These are phyloP conservation scores for Neodidymelliopsis sp. DNA, from an alignment of 2,329 filamentous ascomycete species.

Conservation along the genomic window DNA sequence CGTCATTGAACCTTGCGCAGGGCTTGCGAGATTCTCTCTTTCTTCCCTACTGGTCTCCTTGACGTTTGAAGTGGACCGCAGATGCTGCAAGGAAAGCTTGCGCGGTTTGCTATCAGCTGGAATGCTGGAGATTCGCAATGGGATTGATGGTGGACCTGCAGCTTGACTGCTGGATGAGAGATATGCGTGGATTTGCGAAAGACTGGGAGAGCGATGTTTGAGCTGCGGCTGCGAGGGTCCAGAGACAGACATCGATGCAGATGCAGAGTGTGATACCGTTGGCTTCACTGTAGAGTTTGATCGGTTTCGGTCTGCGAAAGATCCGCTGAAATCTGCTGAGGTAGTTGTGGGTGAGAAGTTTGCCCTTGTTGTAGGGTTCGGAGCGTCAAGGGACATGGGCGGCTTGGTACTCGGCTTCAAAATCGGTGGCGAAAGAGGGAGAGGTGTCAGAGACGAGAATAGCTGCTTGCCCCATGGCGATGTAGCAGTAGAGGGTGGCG, in stretches of 20 bases:
- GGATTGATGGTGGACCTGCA: slow-evolving; percentile 39
- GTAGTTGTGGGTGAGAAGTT: slow-evolving; percentile 36
- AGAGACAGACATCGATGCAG: slow-evolving; percentile 26
- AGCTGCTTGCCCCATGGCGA: slow-evolving; percentile 29
- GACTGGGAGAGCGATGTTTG: slow-evolving; percentile 30
- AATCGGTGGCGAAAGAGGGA: slow-evolving; percentile 44
- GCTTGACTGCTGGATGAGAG: slow-evolving; percentile 20
- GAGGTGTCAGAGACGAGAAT: slow-evolving; percentile 35
- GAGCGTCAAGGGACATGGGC: slow-evolving; percentile 40
- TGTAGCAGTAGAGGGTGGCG: slow-evolving; percentile 34
- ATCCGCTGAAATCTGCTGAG: slow-evolving; percentile 21
- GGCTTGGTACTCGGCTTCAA: slow-evolving; percentile 45
- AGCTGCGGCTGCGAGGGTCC: slow-evolving; percentile 14
- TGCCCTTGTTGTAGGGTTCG: slow-evolving; percentile 42
- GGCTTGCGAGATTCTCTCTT: slow-evolving; percentile 22
- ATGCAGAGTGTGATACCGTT: slow-evolving; percentile 28
- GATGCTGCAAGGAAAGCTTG: slow-evolving; percentile 41
- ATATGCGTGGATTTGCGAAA: slow-evolving; percentile 30
- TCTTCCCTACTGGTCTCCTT: slow-evolving; percentile 14
- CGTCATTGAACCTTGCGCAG: slow-evolving; percentile 15
- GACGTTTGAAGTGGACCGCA: slow-evolving; percentile 24
- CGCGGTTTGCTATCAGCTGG: slow-evolving; percentile 41
- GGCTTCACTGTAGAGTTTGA: not conserved
- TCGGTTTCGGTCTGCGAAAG: slow-evolving; percentile 18
- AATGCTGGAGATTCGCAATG: slow-evolving; percentile 45